Conservation (phyloP, 2,329 filamentous ascomycete species). For the Fusarium keratoplasticum region DNA sequence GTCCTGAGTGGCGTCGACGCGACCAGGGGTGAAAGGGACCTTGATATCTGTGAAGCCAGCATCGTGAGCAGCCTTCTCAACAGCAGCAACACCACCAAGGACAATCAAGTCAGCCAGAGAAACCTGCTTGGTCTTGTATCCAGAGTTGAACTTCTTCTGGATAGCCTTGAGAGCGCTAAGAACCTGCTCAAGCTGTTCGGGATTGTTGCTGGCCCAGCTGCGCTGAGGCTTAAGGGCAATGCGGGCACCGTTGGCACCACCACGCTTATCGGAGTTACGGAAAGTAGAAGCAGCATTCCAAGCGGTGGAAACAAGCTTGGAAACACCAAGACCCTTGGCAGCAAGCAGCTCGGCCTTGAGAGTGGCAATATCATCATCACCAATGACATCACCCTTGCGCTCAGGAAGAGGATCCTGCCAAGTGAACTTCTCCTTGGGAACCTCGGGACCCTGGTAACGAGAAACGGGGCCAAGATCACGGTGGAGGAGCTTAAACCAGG, state of each 20-base stretch:
- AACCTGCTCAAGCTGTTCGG: slow-evolving; percentile 71
- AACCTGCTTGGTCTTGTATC: slow-evolving; percentile 68
- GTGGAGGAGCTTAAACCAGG: slow-evolving; percentile 88
- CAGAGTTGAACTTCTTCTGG: slow-evolving; percentile 74
- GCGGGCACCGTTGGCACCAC: slow-evolving; percentile 83
- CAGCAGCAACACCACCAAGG: slow-evolving; percentile 74
- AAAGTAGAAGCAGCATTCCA: slow-evolving; percentile 79
- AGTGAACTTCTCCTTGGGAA: slow-evolving; percentile 74
- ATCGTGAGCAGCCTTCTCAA: slow-evolving; percentile 75
- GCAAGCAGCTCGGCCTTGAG: slow-evolving; percentile 77
- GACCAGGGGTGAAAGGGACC: slow-evolving; percentile 80
- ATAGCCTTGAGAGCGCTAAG: slow-evolving; percentile 71
- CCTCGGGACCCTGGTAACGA: slow-evolving; percentile 80
- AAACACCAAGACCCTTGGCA: slow-evolving; percentile 65
- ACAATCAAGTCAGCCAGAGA: slow-evolving; percentile 85
- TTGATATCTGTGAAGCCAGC: slow-evolving; percentile 58
- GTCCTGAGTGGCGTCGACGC: slow-evolving; percentile 77
- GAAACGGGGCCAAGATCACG: slow-evolving; percentile 80
- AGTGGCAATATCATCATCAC: slow-evolving; percentile 70
- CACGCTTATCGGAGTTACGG: slow-evolving; percentile 83
- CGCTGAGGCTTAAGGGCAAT: slow-evolving; percentile 80
- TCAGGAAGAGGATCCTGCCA: slow-evolving; percentile 82
- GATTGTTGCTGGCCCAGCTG: slow-evolving; percentile 81
- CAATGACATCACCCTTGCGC: slow-evolving; percentile 67
- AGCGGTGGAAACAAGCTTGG: slow-evolving; percentile 73